phyloP scores from a whole-genome alignment of 306 rosid species.

The Delonix regia region DNA sequence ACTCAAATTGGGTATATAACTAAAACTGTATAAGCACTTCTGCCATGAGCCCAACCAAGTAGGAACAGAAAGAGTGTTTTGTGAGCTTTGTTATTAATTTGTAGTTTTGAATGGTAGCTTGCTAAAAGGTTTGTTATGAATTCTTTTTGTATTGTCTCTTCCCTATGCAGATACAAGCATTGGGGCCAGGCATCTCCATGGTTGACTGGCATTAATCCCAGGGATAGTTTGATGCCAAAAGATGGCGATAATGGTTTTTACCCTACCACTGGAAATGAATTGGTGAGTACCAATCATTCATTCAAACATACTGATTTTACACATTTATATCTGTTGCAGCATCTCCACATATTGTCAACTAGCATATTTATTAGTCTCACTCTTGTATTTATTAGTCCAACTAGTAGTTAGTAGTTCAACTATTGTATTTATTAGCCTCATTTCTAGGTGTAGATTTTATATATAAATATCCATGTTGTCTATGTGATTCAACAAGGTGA shows the following conservation, averaged over 20 bases:
- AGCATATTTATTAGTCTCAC: no score
- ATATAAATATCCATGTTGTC: no score
- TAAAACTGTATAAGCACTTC: not conserved
- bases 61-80: constrained; percentile 12
- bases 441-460: no score
- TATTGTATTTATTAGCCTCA: no score
- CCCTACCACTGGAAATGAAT: constrained; percentile 88
- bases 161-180: constrained; percentile 58
- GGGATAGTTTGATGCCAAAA: constrained; percentile 79
- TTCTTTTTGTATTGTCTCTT: constrained; percentile 27
- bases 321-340: no score
- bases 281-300: constrained; percentile 43
- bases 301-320: constrained; percentile 14
- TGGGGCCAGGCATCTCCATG: constrained; percentile 84
- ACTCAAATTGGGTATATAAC: not conserved
- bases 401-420: no score
- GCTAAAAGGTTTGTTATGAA: constrained; percentile 13
- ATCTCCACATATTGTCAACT: no score
- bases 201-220: constrained; percentile 68
- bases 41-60: constrained; percentile 1
- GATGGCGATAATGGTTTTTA: constrained; percentile 87
- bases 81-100: constrained; percentile 19
- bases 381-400: no score
- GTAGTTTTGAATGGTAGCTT: constrained; percentile 12
- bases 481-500: no score